Conservation (phyloP, 495 filamentous ascomycete species). For the Lentithecium fluviatile region DNA sequence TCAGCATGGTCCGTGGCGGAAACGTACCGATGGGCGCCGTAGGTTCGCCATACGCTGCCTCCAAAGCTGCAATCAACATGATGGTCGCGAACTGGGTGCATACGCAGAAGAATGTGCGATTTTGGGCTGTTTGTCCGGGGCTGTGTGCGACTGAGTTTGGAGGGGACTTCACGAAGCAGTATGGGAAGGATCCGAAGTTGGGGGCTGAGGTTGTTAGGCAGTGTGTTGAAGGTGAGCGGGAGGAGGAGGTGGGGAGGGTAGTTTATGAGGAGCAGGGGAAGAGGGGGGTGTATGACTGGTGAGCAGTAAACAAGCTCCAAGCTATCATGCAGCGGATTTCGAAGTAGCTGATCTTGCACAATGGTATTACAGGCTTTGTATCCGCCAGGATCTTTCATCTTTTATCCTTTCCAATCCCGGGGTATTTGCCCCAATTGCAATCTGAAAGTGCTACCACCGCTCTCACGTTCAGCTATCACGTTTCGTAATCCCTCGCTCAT, state of each 20-base stretch:
- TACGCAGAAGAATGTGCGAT: neutral
- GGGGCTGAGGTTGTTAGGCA: slow-evolving; percentile 10
- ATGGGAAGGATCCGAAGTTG: slow-evolving; percentile 8
- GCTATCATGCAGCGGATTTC: no score
- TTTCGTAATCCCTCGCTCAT: no score
- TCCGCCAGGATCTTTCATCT: no score
- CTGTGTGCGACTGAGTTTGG: slow-evolving; percentile 18
- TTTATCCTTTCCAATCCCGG: no score
- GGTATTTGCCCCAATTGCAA: no score
- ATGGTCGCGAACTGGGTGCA: slow-evolving; percentile 3
- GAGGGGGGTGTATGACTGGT: neutral
- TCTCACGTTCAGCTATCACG: no score
- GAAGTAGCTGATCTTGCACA: no score
- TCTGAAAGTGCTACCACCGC: no score
- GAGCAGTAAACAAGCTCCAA: no score
- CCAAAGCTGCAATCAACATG: slow-evolving; percentile 32
- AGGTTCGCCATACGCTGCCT: neutral
- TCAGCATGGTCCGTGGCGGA: neutral
- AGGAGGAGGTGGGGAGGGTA: slow-evolving; percentile 9
- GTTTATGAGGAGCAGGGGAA: slow-evolving; percentile 4
- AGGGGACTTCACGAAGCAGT: slow-evolving; percentile 2
- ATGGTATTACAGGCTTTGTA: no score
- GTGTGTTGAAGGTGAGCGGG: slow-evolving; percentile 18
- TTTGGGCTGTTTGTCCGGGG: slow-evolving; percentile 18
- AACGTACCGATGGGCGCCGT: neutral